These are phyloP conservation scores for Epicoccum sorghinum DNA, from an alignment of 2,329 filamentous ascomycete species.

Conservation along the genomic window DNA sequence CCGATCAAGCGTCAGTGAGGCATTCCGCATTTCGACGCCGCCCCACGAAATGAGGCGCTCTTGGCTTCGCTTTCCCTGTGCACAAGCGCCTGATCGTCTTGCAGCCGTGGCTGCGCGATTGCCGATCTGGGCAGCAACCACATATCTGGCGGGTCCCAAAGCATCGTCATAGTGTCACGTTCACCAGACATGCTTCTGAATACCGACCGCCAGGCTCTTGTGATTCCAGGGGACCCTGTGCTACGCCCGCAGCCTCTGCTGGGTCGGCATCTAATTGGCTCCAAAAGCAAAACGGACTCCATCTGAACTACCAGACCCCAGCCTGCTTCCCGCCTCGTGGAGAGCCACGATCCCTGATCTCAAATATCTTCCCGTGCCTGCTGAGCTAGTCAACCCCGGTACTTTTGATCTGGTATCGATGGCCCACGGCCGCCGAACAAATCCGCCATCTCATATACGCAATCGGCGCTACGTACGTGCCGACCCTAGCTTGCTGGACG, in stretches of 20 bases:
- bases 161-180: constrained; percentile 30
- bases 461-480: constrained; percentile 20
- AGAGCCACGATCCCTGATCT: constrained; percentile 18
- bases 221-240: constrained; percentile 27
- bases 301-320: constrained; percentile 18
- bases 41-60: constrained; percentile 24
- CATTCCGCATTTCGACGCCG: constrained; percentile 22
- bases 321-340: constrained; percentile 21
- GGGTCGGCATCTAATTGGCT: constrained; percentile 32
- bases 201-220: constrained; percentile 27
- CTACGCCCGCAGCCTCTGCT: constrained; percentile 24
- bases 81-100: constrained; percentile 26
- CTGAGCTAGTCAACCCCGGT: constrained; percentile 10
- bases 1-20: constrained; percentile 18
- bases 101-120: constrained; percentile 35
- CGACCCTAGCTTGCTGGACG: constrained; percentile 25
- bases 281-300: constrained; percentile 27
- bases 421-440: constrained; percentile 29
- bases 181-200: constrained; percentile 26
- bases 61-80: constrained; percentile 20
- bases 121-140: constrained; percentile 34
- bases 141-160: constrained; percentile 19
- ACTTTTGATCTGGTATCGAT: constrained; percentile 1
- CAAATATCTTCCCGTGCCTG: constrained; percentile 6
- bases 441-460: constrained; percentile 24